phyloP scores from a whole-genome alignment of 805 yeast genomes.

The Saturnispora sanitii region DNA sequence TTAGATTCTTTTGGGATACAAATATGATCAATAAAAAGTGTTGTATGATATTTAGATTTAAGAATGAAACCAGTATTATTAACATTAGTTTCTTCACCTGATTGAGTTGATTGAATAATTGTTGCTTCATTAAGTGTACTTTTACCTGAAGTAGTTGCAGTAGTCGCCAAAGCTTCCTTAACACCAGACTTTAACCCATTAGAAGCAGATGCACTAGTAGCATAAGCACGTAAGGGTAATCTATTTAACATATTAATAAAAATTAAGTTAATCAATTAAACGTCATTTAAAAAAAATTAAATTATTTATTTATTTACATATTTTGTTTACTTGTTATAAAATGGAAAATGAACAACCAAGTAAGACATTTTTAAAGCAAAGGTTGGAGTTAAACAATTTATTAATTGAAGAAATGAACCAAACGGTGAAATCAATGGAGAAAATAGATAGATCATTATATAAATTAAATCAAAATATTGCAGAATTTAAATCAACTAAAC shows the following conservation, averaged over 20 bases:
- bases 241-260: no score
- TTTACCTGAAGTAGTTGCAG: not conserved
- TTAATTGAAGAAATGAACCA: conserved; percentile 6
- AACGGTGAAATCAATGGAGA: conserved; percentile 12
- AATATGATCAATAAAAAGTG: conserved; percentile 48
- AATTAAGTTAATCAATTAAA: no score
- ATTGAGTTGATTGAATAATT: conserved; percentile 30
- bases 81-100: conserved; percentile 47
- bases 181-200: not conserved
- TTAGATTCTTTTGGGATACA: conserved; percentile 32
- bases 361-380: conserved; percentile 7
- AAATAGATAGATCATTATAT: conserved; percentile 7
- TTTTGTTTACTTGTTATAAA: not conserved
- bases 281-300: not conserved
- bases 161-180: not conserved
- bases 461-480: conserved; percentile 6
- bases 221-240: no score
- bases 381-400: conserved; percentile 6
- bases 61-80: conserved; percentile 49
- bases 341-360: not conserved
- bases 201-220: no score
- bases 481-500: conserved; percentile 10
- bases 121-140: conserved; percentile 21
- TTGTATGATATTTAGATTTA: conserved; percentile 38
- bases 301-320: not conserved